Base-by-base conservation (phyloP, 2,329 filamentous ascomycete genomes). In the Paraconiothyrium sp. region DNA sequence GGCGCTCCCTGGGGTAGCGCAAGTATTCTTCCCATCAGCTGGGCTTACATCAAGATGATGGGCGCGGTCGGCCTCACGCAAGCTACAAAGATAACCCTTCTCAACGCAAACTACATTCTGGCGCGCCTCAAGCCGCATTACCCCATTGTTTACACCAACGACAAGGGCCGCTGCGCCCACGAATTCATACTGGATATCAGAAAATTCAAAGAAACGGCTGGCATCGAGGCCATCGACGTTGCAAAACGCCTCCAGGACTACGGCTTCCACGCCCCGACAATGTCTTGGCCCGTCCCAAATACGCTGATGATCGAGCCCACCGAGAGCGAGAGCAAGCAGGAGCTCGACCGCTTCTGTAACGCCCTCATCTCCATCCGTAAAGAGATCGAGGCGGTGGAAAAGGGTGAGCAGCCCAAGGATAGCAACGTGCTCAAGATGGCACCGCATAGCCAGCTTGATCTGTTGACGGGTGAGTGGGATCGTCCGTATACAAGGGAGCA, bases 271-370 rank as follows among this genome's bases (percentile, higher is more conserved):
- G 92, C 94, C 1, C 94, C 94, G 0, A 98, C 94, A 57, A 97
- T 98, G 94, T 93, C 90, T 77, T 97, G 92, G 92, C 94, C 94
- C 1, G 93, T 98, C 2, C 87, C 92, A 56, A 96, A 96, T 81
- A 97, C 94, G 0, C 88, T 98, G 48, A 98, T 98, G 94, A 97
- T 98, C 68, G 94, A 98, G 83, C 94, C 94, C 2, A 98, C 94
- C 0, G 94, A 97, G 82, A 94, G 90, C 14, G 94, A 98, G 84
- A 92, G 88, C 80, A 94, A 95, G 78, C 90, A 90, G 65, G 94
- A 98, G 83, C 87, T 98, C 2, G 94, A 97, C 79, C 90, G 94
- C 24, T 97, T 97, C 84, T 92, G 93, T 64, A 91, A 97, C 67
- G 93, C 94, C 0, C 84, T 98, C 46, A 92, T 98, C 71, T 88